Evolutionary conservation across 2,329 filamentous ascomycete species (phyloP), one percentile per base, ranked within the genome.

Genomic region (Arthrinium puccinioides): DNA sequence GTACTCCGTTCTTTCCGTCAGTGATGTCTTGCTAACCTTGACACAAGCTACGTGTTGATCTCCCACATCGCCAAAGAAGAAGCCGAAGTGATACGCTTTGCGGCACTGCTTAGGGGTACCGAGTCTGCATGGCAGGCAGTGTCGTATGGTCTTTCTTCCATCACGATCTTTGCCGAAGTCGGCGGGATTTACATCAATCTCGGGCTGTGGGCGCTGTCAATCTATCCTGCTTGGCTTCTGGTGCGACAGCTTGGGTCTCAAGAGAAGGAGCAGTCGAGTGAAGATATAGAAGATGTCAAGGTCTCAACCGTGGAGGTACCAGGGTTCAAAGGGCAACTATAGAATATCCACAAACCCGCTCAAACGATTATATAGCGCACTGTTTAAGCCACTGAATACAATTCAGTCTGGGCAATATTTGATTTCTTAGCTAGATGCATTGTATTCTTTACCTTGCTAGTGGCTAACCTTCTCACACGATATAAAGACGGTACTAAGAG

Each of bases 81-180:
- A 35, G 67, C 70, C 18, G 76, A 87, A 46, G 71, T 86, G 2
- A 73, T 87, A 29, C 72, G 82, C 1, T 79, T 82, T 49, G 74
- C 82, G 0, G 81, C 79, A 1, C 57, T 87, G 10, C 63, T 87
- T 3, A 69, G 82, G 38, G 83, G 79, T 1, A 83, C 79, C 0
- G 82, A 87, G 57, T 84, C 79, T 2, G 83, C 79, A 0, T 82
- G 79, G 62, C 83, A 87, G 53, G 82, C 82, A 6, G 60, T 87
- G 13, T 83, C 79, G 49, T 87, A 87, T 42, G 83, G 82, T 0
- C 56, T 86, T 1, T 74, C 72, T 8, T 79, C 76, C 3, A 46
- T 85, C 9, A 60, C 64, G 0, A 54, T 84, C 6, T 80, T 87
- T 54, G 80, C 73, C 2, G 62, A 79, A 34, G 69, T 84, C 3